Base-by-base conservation (phyloP, 352 stramenopile species). In the Phytophthora crassamura region DNA sequence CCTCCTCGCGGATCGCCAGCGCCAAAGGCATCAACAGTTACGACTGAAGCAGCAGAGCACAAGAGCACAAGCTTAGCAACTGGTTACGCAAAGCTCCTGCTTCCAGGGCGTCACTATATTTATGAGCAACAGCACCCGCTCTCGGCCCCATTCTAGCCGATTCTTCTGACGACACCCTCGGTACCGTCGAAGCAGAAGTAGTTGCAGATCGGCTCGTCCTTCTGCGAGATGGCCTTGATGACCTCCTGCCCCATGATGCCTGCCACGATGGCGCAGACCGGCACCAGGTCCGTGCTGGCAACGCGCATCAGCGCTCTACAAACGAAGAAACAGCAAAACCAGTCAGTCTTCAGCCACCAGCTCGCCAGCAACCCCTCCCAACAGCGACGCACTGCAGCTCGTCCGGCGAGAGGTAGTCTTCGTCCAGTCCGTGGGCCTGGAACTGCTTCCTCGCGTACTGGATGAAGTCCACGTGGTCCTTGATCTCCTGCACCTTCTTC, bases 231-330 rank as follows among this genome's bases (percentile, higher is more conserved):
- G n/a, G 92, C 91, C 75, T 99, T 99, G 78, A 99, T 97, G 36
- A 99, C 82, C 84, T 99, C 98, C 69, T 99, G 98, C 5, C 97
- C 97, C 39, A 99, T 59, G 40, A 99, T 94, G 28, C 98, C 97
- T 16, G 97, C 98, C 41, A 99, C 71, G 28, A 99, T 97, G 22
- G 97, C 96, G 61, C 92, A 98, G 34, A 99, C 86, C 1, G 97
- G 95, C 48, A 90, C 90, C 22, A 99, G 59, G 42, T 95, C 84
- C 10, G 80, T 65, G 15, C 80, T 49, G 3, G 74, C 67, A 41
- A 87, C 74, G 11, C 66, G 52, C 6, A 76, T 65, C 7, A 95
- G 64, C 30, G 72, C 56, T 39, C 78, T 88, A 40, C 14, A 53
- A 51, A 5, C 0, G 12, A 22, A 42, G 4, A 14, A 34, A 52